Evolutionary conservation across 768 basidiomycete genomes (phyloP).

Genomic region (Pisolithus orientalis): DNA sequence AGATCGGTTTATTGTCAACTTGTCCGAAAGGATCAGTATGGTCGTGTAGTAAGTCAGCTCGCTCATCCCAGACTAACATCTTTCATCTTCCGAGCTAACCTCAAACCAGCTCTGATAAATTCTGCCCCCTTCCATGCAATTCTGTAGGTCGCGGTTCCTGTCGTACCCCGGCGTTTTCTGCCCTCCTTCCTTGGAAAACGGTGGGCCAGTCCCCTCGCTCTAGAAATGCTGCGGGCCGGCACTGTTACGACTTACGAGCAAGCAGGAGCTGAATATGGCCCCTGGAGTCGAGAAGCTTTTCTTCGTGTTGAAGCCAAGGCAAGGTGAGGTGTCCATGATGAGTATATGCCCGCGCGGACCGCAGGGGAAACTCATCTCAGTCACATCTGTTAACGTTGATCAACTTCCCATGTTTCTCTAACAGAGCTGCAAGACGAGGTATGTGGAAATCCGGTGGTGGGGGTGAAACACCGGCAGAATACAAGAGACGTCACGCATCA

Average conservation of each 20-base stretch:
- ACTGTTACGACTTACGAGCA: constrained; percentile 74
- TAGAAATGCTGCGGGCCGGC: constrained; percentile 77
- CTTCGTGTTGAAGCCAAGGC: constrained; percentile 58
- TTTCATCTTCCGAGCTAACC: too few species aligned
- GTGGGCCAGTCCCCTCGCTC: constrained; percentile 43
- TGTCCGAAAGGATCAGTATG: constrained; percentile 75
- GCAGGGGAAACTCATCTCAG: neutral
- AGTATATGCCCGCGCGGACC: neutral
- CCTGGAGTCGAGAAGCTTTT: constrained; percentile 58
- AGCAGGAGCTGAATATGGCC: constrained; percentile 75
- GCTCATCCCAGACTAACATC: neutral
- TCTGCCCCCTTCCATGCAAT: neutral
- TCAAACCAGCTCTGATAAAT: too few species aligned
- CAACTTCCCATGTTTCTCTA: neutral
- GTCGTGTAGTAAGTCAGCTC: constrained; percentile 56
- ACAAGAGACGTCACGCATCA: constrained; percentile 62
- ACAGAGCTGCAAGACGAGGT: constrained; percentile 56
- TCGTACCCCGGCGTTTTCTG: constrained; percentile 43
- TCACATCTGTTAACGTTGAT: neutral
- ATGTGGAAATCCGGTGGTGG: constrained; percentile 61
- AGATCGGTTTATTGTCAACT: constrained; percentile 67
- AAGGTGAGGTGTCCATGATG: constrained; percentile 40
- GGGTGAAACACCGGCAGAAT: constrained; percentile 70
- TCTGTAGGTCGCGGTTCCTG: constrained; percentile 59
- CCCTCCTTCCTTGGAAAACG: constrained; percentile 39